Conservation (phyloP, 2,329 filamentous ascomycete genomes). For the Botrytis deweyae region DNA sequence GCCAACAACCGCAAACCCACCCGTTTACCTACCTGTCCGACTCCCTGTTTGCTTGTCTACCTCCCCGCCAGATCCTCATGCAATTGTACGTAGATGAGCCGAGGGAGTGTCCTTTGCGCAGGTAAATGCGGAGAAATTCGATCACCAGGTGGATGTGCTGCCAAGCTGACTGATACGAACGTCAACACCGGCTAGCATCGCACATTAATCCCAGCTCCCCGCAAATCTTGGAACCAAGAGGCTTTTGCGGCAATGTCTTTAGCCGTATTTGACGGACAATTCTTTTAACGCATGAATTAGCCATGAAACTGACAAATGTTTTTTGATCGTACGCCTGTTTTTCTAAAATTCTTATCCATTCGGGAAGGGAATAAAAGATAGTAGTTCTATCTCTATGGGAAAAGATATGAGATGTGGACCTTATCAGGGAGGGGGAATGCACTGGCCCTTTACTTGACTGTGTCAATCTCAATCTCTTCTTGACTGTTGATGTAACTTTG, state of each 20-base stretch:
- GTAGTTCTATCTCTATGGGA: conserved; percentile 3
- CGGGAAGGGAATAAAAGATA: background rate
- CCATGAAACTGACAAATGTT: background rate
- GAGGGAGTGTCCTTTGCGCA: background rate
- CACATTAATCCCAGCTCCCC: background rate
- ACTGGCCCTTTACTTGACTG: background rate
- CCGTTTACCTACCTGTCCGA: background rate
- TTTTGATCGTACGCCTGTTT: background rate
- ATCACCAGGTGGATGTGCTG: no score
- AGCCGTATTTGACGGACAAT: background rate
- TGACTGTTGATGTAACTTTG: background rate
- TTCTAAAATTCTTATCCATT: conserved; percentile 1
- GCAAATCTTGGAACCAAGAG: background rate
- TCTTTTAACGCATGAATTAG: background rate
- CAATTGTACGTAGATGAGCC: background rate
- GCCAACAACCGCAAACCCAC: background rate
- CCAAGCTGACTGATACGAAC: background rate
- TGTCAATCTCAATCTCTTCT: background rate
- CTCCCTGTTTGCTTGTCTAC: background rate
- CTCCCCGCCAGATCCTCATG: background rate
- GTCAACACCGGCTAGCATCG: background rate
- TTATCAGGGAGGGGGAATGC: background rate
- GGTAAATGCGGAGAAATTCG: background rate
- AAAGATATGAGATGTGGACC: background rate
- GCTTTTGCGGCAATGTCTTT: background rate